A percentile compares a stretch with the other conserved stretches of the same genome.
Conservation (phyloP, 768 basidiomycete genomes). For the Rhodotorula toruloides region DNA sequence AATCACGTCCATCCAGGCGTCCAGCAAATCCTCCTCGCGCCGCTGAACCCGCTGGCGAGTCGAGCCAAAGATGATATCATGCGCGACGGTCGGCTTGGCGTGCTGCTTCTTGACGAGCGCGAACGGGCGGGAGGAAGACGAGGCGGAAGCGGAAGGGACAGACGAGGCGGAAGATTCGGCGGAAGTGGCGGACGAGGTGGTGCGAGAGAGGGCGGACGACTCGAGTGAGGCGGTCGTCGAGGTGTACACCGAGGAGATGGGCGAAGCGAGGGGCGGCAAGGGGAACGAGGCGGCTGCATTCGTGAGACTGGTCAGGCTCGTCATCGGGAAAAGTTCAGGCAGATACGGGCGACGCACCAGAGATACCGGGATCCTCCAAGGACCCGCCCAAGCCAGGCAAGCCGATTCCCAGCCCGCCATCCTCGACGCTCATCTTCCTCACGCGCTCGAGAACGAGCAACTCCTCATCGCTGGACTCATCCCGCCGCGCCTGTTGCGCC, state of each 20-base stretch:
- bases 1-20: conserved; percentile 29
- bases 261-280: too few species aligned
- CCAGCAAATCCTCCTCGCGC: conserved; percentile 7
- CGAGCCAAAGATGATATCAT: conserved; percentile 11
- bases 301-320: not conserved
- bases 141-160: not conserved
- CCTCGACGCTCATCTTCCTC: not conserved
- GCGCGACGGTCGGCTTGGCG: not conserved
- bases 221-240: too few species aligned
- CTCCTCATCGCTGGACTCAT: too few species aligned
- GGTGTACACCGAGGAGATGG: too few species aligned
- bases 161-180: not conserved
- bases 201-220: too few species aligned
- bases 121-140: conserved; percentile 4
- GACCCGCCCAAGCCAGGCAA: not conserved
- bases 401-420: not conserved
- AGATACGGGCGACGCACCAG: too few species aligned
- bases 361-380: too few species aligned
- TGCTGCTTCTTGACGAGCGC: conserved; percentile 2
- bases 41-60: not conserved
- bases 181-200: not conserved
- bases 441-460: not conserved
- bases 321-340: not conserved
- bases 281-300: not conserved
- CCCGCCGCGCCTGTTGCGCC: not conserved